phyloP scores from a whole-genome alignment of 1,284 basidiomycete species.

The Schizophyllum amplum region DNA sequence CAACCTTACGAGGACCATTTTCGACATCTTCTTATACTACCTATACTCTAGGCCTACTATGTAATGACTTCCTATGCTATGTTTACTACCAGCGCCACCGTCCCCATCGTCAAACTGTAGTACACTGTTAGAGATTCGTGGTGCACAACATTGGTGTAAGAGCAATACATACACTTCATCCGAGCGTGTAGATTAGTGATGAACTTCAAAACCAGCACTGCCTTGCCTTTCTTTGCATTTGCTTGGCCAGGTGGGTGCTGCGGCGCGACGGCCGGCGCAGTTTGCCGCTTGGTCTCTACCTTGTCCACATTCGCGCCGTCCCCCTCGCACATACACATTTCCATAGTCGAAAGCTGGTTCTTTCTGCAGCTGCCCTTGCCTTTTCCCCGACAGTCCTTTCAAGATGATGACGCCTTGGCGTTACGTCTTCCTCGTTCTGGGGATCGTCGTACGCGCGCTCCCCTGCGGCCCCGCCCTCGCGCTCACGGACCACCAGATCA shows the following conservation, averaged over 20 bases:
- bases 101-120: no score
- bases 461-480: background rate
- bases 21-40: no score
- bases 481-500: conserved; percentile 35
- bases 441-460: conserved; percentile 45
- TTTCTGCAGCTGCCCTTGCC: conserved; percentile 2
- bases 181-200: no score
- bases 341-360: background rate
- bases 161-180: no score
- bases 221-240: background rate
- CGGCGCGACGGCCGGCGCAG: background rate
- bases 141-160: no score
- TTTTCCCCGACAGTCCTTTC: conserved; percentile 8
- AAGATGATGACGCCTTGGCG: conserved; percentile 76
- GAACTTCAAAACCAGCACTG: no score
- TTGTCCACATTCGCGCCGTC: background rate
- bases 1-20: no score
- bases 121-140: no score
- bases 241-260: background rate
- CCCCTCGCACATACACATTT: background rate
- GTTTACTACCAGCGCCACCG: no score
- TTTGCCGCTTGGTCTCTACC: background rate
- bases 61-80: no score
- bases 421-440: conserved; percentile 61
- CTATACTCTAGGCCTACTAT: no score